Evolutionary conservation across 2,329 filamentous ascomycete genomes (phyloP).

Genomic region (Grosmannia serpens): DNA sequence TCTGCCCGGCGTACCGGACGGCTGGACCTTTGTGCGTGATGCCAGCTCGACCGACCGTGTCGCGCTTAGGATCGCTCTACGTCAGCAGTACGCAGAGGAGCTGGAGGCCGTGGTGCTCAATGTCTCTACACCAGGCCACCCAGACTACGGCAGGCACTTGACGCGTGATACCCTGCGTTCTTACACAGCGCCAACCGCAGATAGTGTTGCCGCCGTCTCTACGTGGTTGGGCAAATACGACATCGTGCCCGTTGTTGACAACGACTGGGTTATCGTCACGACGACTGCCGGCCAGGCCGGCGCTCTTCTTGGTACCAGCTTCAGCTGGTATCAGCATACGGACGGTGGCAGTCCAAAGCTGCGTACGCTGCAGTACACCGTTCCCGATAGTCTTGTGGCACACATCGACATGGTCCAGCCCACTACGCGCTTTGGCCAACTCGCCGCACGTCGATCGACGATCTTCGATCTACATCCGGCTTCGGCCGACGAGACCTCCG

Average conservation of each 20-base stretch:
- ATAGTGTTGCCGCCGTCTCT: constrained; percentile 36
- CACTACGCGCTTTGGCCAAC: constrained; percentile 49
- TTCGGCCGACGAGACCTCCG: constrained; percentile 9
- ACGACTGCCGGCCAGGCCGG: constrained; percentile 41
- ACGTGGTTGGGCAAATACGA: constrained; percentile 43
- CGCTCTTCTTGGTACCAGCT: constrained; percentile 43
- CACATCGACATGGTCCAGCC: constrained; percentile 54
- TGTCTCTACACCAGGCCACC: constrained; percentile 48
- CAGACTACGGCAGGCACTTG: constrained; percentile 50
- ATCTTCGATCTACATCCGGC: constrained; percentile 25
- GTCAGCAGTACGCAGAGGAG: constrained; percentile 32
- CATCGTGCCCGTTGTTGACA: constrained; percentile 33
- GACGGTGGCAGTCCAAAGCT: constrained; percentile 31
- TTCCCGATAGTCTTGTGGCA: constrained; percentile 41
- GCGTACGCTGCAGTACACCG: constrained; percentile 45
- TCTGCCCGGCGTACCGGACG: constrained; percentile 22
- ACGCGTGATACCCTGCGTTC: constrained; percentile 45
- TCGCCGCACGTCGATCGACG: constrained; percentile 27
- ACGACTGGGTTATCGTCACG: constrained; percentile 52
- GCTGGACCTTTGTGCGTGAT: constrained; percentile 25
- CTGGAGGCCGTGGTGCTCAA: constrained; percentile 50
- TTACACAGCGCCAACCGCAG: constrained; percentile 37
- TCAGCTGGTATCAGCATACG: constrained; percentile 41
- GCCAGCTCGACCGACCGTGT: constrained; percentile 27
- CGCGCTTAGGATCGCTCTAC: constrained; percentile 36